Evolutionary conservation across 345 rosid genomes (phyloP).

Genomic region (Sisymbrium irio): DNA sequence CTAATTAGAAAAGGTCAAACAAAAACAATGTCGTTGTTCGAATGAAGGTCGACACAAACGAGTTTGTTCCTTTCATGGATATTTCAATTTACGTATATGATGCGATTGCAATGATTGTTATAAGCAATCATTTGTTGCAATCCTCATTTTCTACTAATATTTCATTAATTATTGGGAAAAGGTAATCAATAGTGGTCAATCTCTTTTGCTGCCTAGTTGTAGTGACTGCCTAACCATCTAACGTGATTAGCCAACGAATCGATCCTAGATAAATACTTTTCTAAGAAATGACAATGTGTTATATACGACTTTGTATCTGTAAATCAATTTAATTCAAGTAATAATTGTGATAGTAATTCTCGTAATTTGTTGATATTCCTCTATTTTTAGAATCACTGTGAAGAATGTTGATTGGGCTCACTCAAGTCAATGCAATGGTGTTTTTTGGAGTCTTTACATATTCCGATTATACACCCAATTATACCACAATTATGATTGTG

Average conservation of each 20-base stretch:
- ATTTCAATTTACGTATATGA: not conserved
- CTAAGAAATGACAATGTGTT: not conserved
- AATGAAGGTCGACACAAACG: slow-evolving; percentile 10
- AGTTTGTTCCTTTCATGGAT: slow-evolving; percentile 7
- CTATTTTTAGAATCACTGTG: not conserved
- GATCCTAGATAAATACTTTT: slow-evolving; percentile 7
- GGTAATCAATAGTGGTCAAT: not conserved
- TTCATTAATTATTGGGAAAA: not conserved
- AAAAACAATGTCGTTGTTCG: not conserved
- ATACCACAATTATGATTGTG: not conserved
- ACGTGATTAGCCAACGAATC: slow-evolving; percentile 37
- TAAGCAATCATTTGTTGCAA: slow-evolving; percentile 14
- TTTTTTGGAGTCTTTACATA: not conserved
- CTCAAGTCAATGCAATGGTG: not conserved
- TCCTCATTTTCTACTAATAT: slow-evolving; percentile 3
- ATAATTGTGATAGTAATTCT: not conserved
- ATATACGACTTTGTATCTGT: not conserved
- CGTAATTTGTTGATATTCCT: not conserved
- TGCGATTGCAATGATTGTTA: slow-evolving; percentile 24
- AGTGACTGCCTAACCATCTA: slow-evolving; percentile 25
- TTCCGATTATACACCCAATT: not conserved
- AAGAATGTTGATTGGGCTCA: not conserved
- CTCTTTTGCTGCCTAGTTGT: slow-evolving; percentile 26
- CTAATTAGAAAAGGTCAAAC: slow-evolving; percentile 16
- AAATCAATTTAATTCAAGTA: not conserved